A percentile compares a stretch with the other conserved stretches of the same genome.
These are phyloP conservation scores for Erysimum cheiranthoides DNA, from an alignment of 345 rosid species.

Conservation along the genomic window DNA sequence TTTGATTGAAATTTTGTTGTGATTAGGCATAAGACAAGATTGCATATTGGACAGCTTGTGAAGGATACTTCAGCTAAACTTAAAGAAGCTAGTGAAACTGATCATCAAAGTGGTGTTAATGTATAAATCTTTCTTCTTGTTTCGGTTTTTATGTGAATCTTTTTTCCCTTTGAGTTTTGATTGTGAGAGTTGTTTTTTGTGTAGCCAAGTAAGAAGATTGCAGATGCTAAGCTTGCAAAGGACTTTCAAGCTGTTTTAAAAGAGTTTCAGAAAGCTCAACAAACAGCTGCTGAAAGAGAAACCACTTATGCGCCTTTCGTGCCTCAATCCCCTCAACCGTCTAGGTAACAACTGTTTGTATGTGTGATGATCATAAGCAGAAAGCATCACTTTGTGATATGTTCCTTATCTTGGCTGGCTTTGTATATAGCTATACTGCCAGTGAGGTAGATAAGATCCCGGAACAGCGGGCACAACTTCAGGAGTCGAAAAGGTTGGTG, in stretches of 20 bases:
- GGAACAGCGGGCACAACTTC: conserved; percentile 47
- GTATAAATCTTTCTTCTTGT: conserved; percentile 37
- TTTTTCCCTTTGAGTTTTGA: background rate
- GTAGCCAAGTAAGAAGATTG: conserved; percentile 89
- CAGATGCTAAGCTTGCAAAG: conserved; percentile 97
- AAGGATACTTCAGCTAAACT: conserved; percentile 96
- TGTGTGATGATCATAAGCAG: background rate
- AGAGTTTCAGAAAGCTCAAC: conserved; percentile 98
- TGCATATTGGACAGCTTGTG: conserved; percentile 87
- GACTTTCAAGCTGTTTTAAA: conserved; percentile 94
- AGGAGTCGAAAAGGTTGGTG: conserved; percentile 41
- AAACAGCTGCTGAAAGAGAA: conserved; percentile 95
- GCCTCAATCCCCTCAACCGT: conserved; percentile 49
- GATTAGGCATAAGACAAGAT: conserved; percentile 82
- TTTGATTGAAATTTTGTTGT: background rate
- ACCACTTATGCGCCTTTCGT: conserved; percentile 67
- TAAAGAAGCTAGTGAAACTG: conserved; percentile 88
- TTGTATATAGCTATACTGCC: conserved; percentile 49
- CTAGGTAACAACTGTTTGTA: conserved; percentile 34
- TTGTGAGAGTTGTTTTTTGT: conserved; percentile 22
- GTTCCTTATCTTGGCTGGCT: conserved; percentile 8
- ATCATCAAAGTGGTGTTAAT: conserved; percentile 75
- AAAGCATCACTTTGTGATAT: background rate
- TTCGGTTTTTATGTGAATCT: conserved; percentile 1
- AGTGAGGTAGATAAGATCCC: conserved; percentile 36